Evolutionary conservation across 192 early-diverging fungal species (phyloP).

Genomic region (Mortierella alpina): DNA sequence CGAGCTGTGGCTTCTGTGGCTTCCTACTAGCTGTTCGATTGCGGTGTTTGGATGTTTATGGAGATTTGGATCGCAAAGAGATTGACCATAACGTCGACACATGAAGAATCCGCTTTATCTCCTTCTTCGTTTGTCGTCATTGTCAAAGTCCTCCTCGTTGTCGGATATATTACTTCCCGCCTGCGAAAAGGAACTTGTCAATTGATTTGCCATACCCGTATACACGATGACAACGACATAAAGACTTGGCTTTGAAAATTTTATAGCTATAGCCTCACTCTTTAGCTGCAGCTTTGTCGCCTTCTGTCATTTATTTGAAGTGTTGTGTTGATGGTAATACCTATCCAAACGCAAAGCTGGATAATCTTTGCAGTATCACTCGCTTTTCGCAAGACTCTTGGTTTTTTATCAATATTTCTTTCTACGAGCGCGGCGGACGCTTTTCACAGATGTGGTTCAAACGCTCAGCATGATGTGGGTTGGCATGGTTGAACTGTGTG

Average conservation of each 20-base stretch:
- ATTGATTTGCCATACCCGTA: too few relatives aligned
- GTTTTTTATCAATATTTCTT: too few relatives aligned
- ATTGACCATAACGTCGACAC: slow-evolving; percentile 10
- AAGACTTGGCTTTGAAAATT: too few relatives aligned
- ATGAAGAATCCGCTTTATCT: neutral
- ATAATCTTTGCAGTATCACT: too few relatives aligned
- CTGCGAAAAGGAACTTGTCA: too few relatives aligned
- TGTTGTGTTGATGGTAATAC: too few relatives aligned
- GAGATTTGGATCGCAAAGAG: slow-evolving; percentile 33
- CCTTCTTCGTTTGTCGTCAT: neutral
- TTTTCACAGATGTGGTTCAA: slow-evolving; percentile 52
- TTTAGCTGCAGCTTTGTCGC: too few relatives aligned
- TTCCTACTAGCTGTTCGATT: slow-evolving; percentile 37
- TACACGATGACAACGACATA: too few relatives aligned
- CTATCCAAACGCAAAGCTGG: too few relatives aligned
- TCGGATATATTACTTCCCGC: neutral
- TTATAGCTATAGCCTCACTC: too few relatives aligned
- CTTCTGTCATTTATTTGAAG: too few relatives aligned
- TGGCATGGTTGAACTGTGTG: slow-evolving; percentile 20
- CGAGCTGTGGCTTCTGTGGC: slow-evolving; percentile 37
- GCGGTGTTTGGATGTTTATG: slow-evolving; percentile 27
- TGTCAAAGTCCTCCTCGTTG: neutral
- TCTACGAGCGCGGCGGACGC: neutral
- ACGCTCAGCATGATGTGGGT: slow-evolving; percentile 16
- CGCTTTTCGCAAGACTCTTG: too few relatives aligned